Percentiles rank a stretch among this genome's conserved stretches.
phyloP scores from a whole-genome alignment of 2,329 filamentous ascomycete species.

The Fusarium chaquense region DNA sequence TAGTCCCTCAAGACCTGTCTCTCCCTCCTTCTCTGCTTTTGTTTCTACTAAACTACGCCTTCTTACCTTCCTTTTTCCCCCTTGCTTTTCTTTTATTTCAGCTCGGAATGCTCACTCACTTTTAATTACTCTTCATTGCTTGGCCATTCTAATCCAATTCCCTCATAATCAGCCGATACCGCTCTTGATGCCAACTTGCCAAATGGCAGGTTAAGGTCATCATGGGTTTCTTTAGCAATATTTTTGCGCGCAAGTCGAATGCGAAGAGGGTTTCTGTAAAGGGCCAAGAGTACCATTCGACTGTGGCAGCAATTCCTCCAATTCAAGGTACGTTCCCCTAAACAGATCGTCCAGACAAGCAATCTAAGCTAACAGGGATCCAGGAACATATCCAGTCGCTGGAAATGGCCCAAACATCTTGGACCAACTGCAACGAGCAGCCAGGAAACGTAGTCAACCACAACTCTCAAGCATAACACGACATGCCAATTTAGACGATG shows the following conservation, averaged over 20 bases:
- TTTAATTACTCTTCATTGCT: slow-evolving; percentile 11
- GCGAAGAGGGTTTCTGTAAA: slow-evolving; percentile 32
- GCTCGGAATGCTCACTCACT: slow-evolving; percentile 34
- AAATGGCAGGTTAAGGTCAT: slow-evolving; percentile 39
- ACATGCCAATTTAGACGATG: not conserved
- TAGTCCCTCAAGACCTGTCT: slow-evolving; percentile 16
- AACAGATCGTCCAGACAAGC: not conserved
- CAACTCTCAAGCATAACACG: slow-evolving; percentile 33
- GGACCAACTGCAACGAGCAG: slow-evolving; percentile 45
- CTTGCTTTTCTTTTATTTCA: slow-evolving; percentile 2
- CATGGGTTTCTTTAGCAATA: slow-evolving; percentile 48
- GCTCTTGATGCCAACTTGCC: slow-evolving; percentile 13
- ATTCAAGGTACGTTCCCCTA: slow-evolving; percentile 40
- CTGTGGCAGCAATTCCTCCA: slow-evolving; percentile 41
- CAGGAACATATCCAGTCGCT: slow-evolving; percentile 46
- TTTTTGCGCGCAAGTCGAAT: slow-evolving; percentile 40
- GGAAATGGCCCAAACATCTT: slow-evolving; percentile 46
- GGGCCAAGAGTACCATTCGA: slow-evolving; percentile 45
- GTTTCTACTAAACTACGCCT: slow-evolving; percentile 33
- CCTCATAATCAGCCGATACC: not conserved
- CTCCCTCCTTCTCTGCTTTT: slow-evolving; percentile 13
- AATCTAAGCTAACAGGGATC: slow-evolving; percentile 5
- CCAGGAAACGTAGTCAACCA: slow-evolving; percentile 44
- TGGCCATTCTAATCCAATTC: not conserved
- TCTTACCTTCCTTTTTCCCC: slow-evolving; percentile 2